Conservation (phyloP, 176 grass and related monocot species). For the Oryza glumipatula region DNA sequence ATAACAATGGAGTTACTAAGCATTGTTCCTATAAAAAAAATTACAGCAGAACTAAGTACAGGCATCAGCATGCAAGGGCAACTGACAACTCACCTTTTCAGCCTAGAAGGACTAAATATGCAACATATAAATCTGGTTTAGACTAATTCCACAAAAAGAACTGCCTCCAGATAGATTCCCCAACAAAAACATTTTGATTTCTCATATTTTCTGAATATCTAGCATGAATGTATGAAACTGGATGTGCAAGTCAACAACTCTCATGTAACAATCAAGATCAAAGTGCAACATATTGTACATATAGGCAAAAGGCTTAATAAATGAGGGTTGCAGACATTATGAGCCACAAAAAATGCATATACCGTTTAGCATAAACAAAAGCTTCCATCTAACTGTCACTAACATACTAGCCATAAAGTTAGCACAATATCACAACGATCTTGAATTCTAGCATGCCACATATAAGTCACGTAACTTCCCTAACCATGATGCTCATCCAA, state of each 20-base stretch:
- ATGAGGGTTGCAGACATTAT: neutral
- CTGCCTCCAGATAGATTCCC: neutral
- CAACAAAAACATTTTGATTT: neutral
- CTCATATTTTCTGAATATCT: neutral
- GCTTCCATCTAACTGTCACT: neutral
- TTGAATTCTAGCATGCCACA: neutral
- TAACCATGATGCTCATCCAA: neutral
- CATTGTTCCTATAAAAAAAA: constrained; percentile 3
- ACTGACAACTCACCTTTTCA: neutral
- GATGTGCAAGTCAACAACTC: neutral
- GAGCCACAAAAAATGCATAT: neutral
- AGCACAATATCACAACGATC: neutral
- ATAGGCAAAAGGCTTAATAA: neutral
- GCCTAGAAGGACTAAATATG: neutral
- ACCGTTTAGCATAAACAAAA: too few relatives aligned
- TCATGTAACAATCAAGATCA: neutral
- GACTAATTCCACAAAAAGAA: neutral
- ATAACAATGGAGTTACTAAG: neutral
- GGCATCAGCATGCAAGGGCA: neutral
- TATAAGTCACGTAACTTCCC: neutral
- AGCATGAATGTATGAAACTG: neutral
- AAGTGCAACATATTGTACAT: neutral
- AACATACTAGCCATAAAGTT: neutral
- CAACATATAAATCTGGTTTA: neutral
- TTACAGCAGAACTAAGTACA: neutral